phyloP scores from a whole-genome alignment of 2,329 filamentous ascomycete genomes.

The Pseudocercospora ulei region DNA sequence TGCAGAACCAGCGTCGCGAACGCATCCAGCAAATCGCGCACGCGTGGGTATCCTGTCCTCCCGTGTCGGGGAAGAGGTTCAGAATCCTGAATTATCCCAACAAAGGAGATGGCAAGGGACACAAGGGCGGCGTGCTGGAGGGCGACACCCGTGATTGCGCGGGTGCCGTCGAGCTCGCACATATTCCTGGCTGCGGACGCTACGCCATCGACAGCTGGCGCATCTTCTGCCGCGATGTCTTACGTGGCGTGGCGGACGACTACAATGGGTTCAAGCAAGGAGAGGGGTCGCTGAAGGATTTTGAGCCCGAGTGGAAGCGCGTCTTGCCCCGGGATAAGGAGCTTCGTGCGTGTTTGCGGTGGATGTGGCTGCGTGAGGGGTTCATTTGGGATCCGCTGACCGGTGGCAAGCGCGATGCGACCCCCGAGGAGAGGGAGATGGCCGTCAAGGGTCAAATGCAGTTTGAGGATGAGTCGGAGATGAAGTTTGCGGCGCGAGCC shows the following conservation, averaged over 20 bases:
- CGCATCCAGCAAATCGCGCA: constrained; percentile 62
- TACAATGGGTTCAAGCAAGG: constrained; percentile 49
- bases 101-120: constrained; percentile 43
- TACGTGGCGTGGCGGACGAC: constrained; percentile 56
- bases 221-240: constrained; percentile 76
- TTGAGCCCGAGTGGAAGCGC: constrained; percentile 84
- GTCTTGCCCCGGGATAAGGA: constrained; percentile 79
- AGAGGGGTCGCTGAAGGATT: constrained; percentile 40
- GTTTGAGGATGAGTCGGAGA: constrained; percentile 26
- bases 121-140: constrained; percentile 40
- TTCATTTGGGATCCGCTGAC: constrained; percentile 69
- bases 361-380: constrained; percentile 86
- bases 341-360: constrained; percentile 71
- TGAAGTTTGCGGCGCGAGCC: constrained; percentile 26
- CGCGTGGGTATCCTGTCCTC: constrained; percentile 57
- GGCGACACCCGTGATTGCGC: constrained; percentile 41
- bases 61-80: constrained; percentile 49
- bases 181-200: constrained; percentile 64
- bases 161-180: constrained; percentile 70
- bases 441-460: constrained; percentile 51
- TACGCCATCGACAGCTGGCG: constrained; percentile 87
- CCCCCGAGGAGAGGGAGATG: constrained; percentile 46
- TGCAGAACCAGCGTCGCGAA: constrained; percentile 57
- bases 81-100: constrained; percentile 49
- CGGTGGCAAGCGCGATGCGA: constrained; percentile 51